Base-by-base conservation (phyloP, 805 yeast genomes). In the Metschnikowia continentalis region DNA sequence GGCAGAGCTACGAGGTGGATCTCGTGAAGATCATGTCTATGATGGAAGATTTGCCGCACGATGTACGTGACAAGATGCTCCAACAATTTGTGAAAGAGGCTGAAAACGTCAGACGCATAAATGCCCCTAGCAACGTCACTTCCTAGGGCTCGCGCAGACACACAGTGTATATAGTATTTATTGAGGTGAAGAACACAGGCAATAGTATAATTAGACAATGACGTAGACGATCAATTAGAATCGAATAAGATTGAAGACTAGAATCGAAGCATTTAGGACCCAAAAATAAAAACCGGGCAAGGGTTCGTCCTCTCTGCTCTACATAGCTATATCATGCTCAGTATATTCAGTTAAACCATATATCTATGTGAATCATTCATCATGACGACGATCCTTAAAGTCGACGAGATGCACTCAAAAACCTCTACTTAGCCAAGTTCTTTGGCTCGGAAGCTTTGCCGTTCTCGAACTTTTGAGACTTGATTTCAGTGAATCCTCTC, bases 401-500 rank as follows among this genome's bases (percentile, higher is more conserved):
- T 19, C 14, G 5, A 32, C 6, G 33, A 15, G 20, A 17, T 6
- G 37, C 1, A 14, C 15, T 38, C 26, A 8, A 38, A 19, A 39
- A 23, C 20, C 13, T 23, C 57, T 63, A 65, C 47, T 65, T 60
- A 41, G 60, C 58, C 74, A 80, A 66, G 53, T 62, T 42, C 69
- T 70, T 68, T 52, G 75, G 59, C 60, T 68, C 74, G 61, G 64
- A 45, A 63, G 74, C 73, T 54, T 66, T 74, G 65, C 97, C 98
- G 56, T 85, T 79, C 65, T 79, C 85, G 73, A 84, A 80, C 67
- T 78, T 80, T 70, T 85, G 82, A 58, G 78, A 85, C 69, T 81
- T 82, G 61, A 83, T 87, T 66, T 92, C 98, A 57, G 87, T 72
- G 64, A 71, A 58, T 61, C 84, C 84, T 78, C 95, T 88, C 70